These are phyloP conservation scores for Leucogyrophana mollusca DNA, from an alignment of 768 basidiomycete species.

Conservation along the genomic window DNA sequence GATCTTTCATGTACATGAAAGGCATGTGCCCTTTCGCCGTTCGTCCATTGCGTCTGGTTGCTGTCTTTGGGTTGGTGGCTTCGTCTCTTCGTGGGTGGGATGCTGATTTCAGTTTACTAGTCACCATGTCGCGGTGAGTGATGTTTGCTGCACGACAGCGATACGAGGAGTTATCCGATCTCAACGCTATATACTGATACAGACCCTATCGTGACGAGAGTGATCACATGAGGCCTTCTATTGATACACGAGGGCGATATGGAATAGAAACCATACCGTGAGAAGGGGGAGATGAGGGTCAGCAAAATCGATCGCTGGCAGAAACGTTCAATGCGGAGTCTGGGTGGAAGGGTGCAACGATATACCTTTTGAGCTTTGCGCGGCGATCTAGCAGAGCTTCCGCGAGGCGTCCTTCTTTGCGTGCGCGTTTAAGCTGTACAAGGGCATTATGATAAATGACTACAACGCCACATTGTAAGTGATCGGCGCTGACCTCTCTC, in stretches of 20 bases:
- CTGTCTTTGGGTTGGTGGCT: too few species aligned
- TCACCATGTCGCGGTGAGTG: too few species aligned
- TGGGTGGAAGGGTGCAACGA: slow-evolving; percentile 2
- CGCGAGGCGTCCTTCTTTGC: slow-evolving; percentile 76
- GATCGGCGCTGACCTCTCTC: slow-evolving; percentile 53
- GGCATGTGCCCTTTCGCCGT: too few species aligned
- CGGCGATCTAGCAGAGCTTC: slow-evolving; percentile 80
- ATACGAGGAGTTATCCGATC: too few species aligned
- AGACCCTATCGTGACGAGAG: background rate
- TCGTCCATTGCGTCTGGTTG: too few species aligned
- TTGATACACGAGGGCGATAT: background rate
- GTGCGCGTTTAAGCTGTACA: slow-evolving; percentile 71
- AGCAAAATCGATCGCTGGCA: slow-evolving; percentile 47
- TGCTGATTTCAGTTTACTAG: too few species aligned
- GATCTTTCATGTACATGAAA: slow-evolving; percentile 4
- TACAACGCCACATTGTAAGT: too few species aligned
- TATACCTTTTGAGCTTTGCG: slow-evolving; percentile 79
- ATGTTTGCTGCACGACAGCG: too few species aligned
- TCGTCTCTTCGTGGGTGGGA: too few species aligned
- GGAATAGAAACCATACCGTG: slow-evolving; percentile 3
- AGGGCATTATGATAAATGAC: too few species aligned
- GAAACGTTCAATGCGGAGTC: slow-evolving; percentile 7
- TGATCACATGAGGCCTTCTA: background rate
- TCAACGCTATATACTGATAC: too few species aligned
- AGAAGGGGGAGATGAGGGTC: slow-evolving; percentile 11